Conservation (phyloP, 192 early-diverging fungal species). For the Lobosporangium transversale region DNA sequence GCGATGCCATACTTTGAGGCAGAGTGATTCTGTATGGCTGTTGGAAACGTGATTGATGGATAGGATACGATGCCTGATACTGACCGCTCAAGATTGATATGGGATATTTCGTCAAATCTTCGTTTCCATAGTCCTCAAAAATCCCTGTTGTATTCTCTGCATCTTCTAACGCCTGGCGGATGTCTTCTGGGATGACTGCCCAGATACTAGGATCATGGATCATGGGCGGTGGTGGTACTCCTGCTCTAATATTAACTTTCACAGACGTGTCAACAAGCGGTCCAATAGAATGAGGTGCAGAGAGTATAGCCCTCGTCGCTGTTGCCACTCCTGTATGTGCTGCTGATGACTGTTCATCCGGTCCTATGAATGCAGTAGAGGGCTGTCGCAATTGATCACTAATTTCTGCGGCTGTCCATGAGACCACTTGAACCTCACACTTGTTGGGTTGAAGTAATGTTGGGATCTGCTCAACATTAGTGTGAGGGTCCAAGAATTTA, state of each 20-base stretch:
- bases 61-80: slow-evolving; percentile 58
- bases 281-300: slow-evolving; percentile 34
- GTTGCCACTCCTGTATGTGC: too few species aligned
- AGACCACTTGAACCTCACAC: slow-evolving; percentile 23
- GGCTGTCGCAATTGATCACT: background rate
- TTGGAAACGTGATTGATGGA: slow-evolving; percentile 46
- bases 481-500: slow-evolving; percentile 66
- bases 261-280: slow-evolving; percentile 15
- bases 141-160: slow-evolving; percentile 1
- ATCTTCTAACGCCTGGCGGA: slow-evolving; percentile 32
- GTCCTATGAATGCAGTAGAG: background rate
- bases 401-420: background rate
- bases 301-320: background rate
- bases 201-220: slow-evolving; percentile 42
- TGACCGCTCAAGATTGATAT: slow-evolving; percentile 62
- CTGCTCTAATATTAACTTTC: slow-evolving; percentile 21
- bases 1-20: slow-evolving; percentile 35
- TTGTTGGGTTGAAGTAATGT: slow-evolving; percentile 56
- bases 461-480: slow-evolving; percentile 65
- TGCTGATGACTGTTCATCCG: background rate
- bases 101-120: slow-evolving; percentile 57
- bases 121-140: slow-evolving; percentile 5
- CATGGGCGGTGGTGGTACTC: slow-evolving; percentile 22
- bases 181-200: slow-evolving; percentile 56
- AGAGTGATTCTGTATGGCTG: slow-evolving; percentile 33